Percentiles rank a stretch among this genome's conserved stretches.
Conservation (phyloP, 768 basidiomycete species). For the Mycena chlorophos region DNA sequence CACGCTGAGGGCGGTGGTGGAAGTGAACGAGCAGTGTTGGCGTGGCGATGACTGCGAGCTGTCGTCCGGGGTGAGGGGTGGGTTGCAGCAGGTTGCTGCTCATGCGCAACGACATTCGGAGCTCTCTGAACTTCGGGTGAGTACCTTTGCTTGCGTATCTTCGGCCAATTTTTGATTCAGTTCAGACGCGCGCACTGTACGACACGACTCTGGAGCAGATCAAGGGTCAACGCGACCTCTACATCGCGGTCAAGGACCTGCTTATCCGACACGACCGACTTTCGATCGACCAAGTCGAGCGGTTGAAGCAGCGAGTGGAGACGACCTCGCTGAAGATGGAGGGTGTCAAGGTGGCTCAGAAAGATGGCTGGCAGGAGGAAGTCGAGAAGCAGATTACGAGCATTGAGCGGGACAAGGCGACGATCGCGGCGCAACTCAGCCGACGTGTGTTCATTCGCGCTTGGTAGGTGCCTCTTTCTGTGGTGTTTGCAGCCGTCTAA, state of each 20-base stretch:
- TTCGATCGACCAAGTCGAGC: slow-evolving; percentile 84
- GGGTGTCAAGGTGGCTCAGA: slow-evolving; percentile 63
- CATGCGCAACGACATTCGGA: slow-evolving; percentile 75
- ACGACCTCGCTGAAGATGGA: slow-evolving; percentile 75
- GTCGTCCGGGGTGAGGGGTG: slow-evolving; percentile 73
- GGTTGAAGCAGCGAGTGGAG: slow-evolving; percentile 85
- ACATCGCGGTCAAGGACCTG: slow-evolving; percentile 82
- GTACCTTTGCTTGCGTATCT: slow-evolving; percentile 24
- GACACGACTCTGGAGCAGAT: slow-evolving; percentile 73
- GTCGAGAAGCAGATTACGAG: slow-evolving; percentile 68
- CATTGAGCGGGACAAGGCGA: slow-evolving; percentile 85
- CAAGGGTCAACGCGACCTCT: slow-evolving; percentile 83
- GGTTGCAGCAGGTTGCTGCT: slow-evolving; percentile 63
- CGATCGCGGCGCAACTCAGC: slow-evolving; percentile 71
- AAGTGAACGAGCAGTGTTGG: slow-evolving; percentile 82
- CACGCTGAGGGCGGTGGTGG: slow-evolving; percentile 72
- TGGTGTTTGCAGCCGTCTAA: slow-evolving; percentile 6
- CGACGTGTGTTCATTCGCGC: slow-evolving; percentile 86
- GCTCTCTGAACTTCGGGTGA: slow-evolving; percentile 68
- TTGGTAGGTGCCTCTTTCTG: slow-evolving; percentile 50
- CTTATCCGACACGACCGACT: slow-evolving; percentile 87
- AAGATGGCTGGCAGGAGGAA: slow-evolving; percentile 85
- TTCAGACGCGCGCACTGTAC: slow-evolving; percentile 60
- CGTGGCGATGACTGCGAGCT: slow-evolving; percentile 80
- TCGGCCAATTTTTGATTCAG: slow-evolving; percentile 1